Base-by-base conservation (phyloP, 1,139 yeast genomes). In the Protomyces inouyei region DNA sequence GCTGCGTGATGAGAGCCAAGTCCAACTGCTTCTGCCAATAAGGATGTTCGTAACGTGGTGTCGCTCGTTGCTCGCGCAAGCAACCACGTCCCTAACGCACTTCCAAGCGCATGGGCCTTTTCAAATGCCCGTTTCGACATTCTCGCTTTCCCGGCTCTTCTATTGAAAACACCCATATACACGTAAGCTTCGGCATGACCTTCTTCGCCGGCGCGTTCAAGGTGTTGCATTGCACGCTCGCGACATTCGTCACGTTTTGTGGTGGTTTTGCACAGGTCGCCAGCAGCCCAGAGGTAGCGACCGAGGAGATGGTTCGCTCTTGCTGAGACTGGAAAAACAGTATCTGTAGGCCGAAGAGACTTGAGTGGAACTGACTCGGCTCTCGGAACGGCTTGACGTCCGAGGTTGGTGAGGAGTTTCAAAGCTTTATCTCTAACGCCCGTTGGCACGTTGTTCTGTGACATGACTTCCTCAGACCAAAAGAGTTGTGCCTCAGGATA, bases 1-100 rank as follows among this genome's bases (percentile, higher is more conserved):
- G 66, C 64, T 10, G 66, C 66, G 40, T 36, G 60, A 5, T 25
- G 40, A 3, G 54, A 52, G 2, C 66, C 66, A 25, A 53, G 36
- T 2, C 61, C 52, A 5, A 64, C 66, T 4, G 66, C 55, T 45
- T 35, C 23, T 16, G 54, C 57, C 32, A 45, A 36, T 14, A 52
- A 54, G 25, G 25, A 12, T 16, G 32, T 21, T 25, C 28, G 32
- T 36, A 32, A 40, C 1, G n/a, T 14, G 16, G 43, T 59, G 21
- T 59, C 54, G 40, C 46, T 60, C 14, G 54, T 37, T 9, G 18
- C 14, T 14, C 14, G 53, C 37, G 52, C 45, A 48, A 60, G 43
- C 55, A 45, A 36, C 32, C 53, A 54, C 21, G 28, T 36, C 6
- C 55, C 57, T 12, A 45, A 48, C 3, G 64, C 59, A 25, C 46